Conservation (phyloP, 2,329 filamentous ascomycete species). For the Botrytis paeoniae region DNA sequence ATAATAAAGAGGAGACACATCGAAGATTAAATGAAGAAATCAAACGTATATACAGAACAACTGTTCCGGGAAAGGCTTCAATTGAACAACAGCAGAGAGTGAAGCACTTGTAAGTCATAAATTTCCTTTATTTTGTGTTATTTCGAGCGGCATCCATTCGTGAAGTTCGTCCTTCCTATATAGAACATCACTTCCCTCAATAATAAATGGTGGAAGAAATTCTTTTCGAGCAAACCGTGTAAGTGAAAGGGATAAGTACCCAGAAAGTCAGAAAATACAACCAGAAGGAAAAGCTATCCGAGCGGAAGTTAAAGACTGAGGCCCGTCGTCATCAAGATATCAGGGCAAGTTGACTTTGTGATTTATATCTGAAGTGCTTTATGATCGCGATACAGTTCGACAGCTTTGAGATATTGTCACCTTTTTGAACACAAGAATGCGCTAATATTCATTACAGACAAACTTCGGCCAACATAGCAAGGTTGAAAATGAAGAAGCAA, state of each 20-base stretch:
- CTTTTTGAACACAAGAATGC: neutral
- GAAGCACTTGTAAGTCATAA: constrained; percentile 40
- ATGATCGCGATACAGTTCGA: neutral
- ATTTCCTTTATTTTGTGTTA: neutral
- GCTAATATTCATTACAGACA: constrained; percentile 30
- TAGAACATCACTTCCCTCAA: neutral
- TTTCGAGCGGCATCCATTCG: neutral
- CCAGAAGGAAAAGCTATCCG: neutral
- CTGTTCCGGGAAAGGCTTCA: constrained; percentile 38
- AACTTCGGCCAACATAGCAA: constrained; percentile 33
- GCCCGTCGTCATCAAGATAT: neutral
- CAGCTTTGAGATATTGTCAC: neutral
- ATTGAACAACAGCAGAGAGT: constrained; percentile 53
- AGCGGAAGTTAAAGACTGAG: neutral
- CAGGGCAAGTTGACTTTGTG: neutral
- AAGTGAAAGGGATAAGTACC: neutral
- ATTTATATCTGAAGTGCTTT: neutral
- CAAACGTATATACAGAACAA: constrained; percentile 30
- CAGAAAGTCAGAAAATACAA: neutral
- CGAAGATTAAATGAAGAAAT: constrained; percentile 34
- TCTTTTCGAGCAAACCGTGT: neutral
- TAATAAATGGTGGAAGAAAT: neutral
- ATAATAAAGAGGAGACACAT: constrained; percentile 34
- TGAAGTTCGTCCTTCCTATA: neutral
- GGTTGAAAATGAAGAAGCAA: constrained; percentile 37